These are phyloP conservation scores for Bothriochloa decipiens DNA, from an alignment of 176 grass and related monocot species.

Conservation along the genomic window DNA sequence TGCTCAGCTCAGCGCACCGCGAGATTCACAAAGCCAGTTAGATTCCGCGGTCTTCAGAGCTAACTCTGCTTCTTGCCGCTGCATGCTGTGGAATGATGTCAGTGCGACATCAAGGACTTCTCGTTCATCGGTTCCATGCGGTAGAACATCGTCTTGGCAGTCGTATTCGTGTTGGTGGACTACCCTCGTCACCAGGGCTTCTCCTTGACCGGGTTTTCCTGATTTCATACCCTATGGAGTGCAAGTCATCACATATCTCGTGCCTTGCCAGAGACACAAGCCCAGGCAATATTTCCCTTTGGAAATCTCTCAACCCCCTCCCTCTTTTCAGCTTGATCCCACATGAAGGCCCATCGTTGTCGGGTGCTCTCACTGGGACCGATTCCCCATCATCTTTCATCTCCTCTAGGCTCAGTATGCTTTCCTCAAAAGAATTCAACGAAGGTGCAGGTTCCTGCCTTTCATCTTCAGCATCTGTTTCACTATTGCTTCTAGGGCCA, in stretches of 20 bases:
- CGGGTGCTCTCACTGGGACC: conserved; percentile 33
- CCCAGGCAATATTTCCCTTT: conserved; percentile 88
- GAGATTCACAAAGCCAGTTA: not conserved
- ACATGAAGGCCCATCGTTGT: conserved; percentile 45
- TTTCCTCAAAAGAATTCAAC: conserved; percentile 67
- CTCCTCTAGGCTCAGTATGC: conserved; percentile 66
- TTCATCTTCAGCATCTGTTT: conserved; percentile 14
- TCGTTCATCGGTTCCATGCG: not conserved
- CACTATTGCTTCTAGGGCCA: conserved; percentile 4
- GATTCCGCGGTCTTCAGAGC: not conserved
- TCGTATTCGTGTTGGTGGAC: not conserved
- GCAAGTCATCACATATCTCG: conserved; percentile 85
- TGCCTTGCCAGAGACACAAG: conserved; percentile 79
- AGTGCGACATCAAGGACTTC: not conserved
- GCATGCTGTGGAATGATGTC: not conserved
- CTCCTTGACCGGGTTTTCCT: conserved; percentile 48
- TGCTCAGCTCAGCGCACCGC: not conserved
- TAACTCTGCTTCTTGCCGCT: not conserved
- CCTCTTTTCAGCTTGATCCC: conserved; percentile 76
- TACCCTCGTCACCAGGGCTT: not conserved
- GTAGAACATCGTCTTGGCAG: not conserved
- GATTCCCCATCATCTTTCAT: conserved; percentile 64
- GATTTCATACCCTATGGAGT: conserved; percentile 68
- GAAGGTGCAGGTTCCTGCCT: conserved; percentile 29
- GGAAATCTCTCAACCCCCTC: conserved; percentile 78